Conservation (phyloP, 208 protist genomes). For the Angomonas deanei region DNA sequence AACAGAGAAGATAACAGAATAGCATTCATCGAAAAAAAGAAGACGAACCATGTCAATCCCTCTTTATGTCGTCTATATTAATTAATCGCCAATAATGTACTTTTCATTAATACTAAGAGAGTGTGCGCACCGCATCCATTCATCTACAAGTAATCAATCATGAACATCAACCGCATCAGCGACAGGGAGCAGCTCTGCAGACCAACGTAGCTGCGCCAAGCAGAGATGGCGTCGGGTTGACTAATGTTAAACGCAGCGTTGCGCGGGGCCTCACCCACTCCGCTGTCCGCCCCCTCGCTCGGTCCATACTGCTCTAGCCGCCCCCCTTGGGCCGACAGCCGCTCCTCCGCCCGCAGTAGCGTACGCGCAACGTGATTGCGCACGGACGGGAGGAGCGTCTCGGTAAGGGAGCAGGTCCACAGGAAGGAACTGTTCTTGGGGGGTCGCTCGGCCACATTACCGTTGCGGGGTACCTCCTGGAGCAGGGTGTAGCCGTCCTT, state of each 20-base stretch:
- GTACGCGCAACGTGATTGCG: conserved; percentile 46
- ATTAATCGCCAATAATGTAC: too few relatives aligned
- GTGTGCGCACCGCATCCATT: too few relatives aligned
- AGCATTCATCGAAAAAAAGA: neutral
- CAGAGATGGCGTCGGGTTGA: too few relatives aligned
- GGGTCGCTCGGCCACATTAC: conserved; percentile 35
- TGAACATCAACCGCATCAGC: conserved; percentile 57
- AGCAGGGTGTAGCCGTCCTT: conserved; percentile 60
- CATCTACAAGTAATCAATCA: conserved; percentile 67
- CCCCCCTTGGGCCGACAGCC: conserved; percentile 13
- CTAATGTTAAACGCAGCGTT: too few relatives aligned
- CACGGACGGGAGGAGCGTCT: conserved; percentile 34
- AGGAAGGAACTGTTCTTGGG: conserved; percentile 62
- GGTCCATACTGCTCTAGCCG: neutral
- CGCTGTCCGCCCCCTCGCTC: too few relatives aligned
- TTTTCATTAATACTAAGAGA: neutral
- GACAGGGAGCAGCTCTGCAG: conserved; percentile 61
- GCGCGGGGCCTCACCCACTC: too few relatives aligned
- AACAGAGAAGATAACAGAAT: conserved; percentile 12
- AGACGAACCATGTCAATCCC: neutral
- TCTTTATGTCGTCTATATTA: too few relatives aligned
- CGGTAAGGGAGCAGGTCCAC: conserved; percentile 35
- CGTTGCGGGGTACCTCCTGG: conserved; percentile 61
- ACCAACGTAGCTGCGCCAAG: conserved; percentile 11
- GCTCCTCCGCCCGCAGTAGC: conserved; percentile 27